phyloP scores from a whole-genome alignment of 73 alveolate species.

The Symbiodinium natans region DNA sequence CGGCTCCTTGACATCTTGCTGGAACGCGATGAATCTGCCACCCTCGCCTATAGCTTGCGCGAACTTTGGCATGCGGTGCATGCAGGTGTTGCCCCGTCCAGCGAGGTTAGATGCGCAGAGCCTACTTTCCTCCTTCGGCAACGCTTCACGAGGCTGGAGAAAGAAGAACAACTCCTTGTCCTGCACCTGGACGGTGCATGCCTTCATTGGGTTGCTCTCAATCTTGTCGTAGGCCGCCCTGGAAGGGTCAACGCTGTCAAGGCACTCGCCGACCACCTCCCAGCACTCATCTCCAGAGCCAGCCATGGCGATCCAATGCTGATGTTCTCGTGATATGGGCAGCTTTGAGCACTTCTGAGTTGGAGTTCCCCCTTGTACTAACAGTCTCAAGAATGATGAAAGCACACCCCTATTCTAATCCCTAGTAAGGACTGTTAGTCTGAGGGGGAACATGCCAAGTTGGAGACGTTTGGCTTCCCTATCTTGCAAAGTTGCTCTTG shows the following conservation, averaged over 20 bases:
- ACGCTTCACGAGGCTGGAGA: conserved; percentile 36
- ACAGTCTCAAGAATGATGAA: too few relatives aligned
- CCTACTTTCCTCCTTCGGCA: conserved; percentile 40
- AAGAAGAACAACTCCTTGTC: conserved; percentile 30
- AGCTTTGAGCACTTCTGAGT: too few relatives aligned
- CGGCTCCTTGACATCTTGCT: neutral
- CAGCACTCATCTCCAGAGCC: neutral
- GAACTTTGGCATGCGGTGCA: conserved; percentile 44
- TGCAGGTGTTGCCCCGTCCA: conserved; percentile 52
- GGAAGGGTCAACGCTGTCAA: neutral
- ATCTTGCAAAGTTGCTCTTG: conserved; percentile 42
- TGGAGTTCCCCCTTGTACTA: too few relatives aligned
- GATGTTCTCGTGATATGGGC: too few relatives aligned
- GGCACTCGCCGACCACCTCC: neutral
- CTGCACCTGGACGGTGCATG: conserved; percentile 29
- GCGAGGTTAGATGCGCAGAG: conserved; percentile 30
- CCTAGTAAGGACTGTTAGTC: too few relatives aligned
- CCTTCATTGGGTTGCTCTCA: conserved; percentile 32
- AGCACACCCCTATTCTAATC: too few relatives aligned
- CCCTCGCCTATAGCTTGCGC: conserved; percentile 51
- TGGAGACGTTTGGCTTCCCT: conserved; percentile 28
- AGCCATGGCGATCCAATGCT: neutral
- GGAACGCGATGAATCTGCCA: conserved; percentile 21
- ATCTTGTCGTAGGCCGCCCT: neutral
- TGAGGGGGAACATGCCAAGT: too few relatives aligned